Evolutionary conservation across 2,329 filamentous ascomycete species (phyloP), one percentile per base, ranked within the genome.

Genomic region (Anthostomella pinea): DNA sequence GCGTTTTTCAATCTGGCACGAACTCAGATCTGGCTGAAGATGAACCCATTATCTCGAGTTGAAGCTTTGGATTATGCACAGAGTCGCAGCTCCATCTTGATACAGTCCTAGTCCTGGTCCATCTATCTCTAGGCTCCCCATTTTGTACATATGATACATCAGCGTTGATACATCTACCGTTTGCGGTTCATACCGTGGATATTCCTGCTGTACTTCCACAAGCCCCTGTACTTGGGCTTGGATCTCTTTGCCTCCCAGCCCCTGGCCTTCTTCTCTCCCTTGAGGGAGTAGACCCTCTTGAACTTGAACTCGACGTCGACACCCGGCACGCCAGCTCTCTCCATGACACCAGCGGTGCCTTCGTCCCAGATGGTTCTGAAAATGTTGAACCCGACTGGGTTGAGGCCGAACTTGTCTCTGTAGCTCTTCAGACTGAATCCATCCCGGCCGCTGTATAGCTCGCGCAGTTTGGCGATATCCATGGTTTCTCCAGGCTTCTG

Each of bases 321-420:
- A 30, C 88, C 88, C 18, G 79, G 75, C 45, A 94, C 72, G 42
- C 78, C 80, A 51, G 85, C 77, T 53, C 86, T 77, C 58, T 80
- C 72, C 91, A 98, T 96, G 46, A 98, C 87, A 33, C 71, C 81
- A n/a, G 79, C 81, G 35, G 87, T 98, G 53, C 77, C 79, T 41
- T 93, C 86, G 63, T 98, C 93, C 87, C 90, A 97, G 48, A 85
- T 69, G 42, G 81, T 83, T 49, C 93, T 81, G 81, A 97, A 98
- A 53, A 98, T 69, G 59, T 81, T 87, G 53, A 88, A 85, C 27
- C 90, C 90, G 40, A 96, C 80, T 6, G 90, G 79, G 40, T 70
- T 74, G 43, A 93, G 69, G 39, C 69, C 65, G 59, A 87, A 79
- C 59, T 81, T 82, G 58, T 81, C 76, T 48, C 83, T 76, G 62